Evolutionary conservation across 202 grass and related monocot genomes (phyloP).

Genomic region (Elaeis oleifera): DNA sequence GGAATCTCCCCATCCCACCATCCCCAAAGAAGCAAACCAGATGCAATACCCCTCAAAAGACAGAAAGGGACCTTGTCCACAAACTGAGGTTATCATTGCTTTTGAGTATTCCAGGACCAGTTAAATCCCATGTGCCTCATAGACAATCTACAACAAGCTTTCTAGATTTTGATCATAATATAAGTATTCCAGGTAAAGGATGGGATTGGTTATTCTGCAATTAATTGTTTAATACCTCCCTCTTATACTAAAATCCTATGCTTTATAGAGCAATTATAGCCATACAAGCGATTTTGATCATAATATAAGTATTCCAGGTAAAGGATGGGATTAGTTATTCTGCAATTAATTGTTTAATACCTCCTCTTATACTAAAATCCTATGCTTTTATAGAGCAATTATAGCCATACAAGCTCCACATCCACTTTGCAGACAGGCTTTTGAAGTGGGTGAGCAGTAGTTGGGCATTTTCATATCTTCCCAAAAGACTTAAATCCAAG

Average conservation of each 20-base stretch:
- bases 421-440: neutral
- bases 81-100: neutral
- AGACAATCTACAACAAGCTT: neutral
- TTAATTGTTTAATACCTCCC: too few relatives aligned
- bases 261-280: neutral
- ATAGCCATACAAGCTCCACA: neutral
- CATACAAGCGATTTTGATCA: too few relatives aligned
- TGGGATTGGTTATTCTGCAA: too few relatives aligned
- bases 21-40: too few relatives aligned
- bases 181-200: neutral
- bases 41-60: too few relatives aligned
- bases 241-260: neutral
- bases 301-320: neutral
- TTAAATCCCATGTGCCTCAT: neutral
- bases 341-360: too few relatives aligned
- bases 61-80: neutral
- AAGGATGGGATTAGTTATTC: neutral
- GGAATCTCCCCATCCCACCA: slow-evolving; percentile 4
- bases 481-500: too few relatives aligned
- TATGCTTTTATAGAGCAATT: neutral
- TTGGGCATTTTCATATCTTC: neutral
- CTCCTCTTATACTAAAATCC: neutral
- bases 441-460: slow-evolving; percentile 2
- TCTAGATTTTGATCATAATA: neutral
- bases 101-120: neutral